Conservation (phyloP, 306 rosid genomes). For the Biancaea sappan region DNA sequence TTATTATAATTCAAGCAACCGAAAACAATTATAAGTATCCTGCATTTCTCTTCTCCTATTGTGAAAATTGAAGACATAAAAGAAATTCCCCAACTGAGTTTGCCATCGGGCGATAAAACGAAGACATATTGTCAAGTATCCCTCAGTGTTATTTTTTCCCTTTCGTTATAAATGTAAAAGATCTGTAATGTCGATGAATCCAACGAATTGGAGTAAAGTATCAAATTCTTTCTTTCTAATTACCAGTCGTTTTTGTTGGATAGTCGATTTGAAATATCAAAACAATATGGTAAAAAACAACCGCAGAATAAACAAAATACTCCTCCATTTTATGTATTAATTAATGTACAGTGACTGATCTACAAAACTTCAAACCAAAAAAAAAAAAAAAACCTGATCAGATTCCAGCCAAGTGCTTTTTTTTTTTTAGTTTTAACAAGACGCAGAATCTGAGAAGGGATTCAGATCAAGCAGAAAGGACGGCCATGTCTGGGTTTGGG, state of each 20-base stretch:
- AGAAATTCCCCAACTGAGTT: neutral
- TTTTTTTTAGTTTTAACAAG: neutral
- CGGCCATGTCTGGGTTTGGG: conserved; percentile 44
- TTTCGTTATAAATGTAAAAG: too few relatives aligned
- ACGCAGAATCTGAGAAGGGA: conserved; percentile 12
- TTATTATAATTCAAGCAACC: conserved; percentile 10
- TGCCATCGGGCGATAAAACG: too few relatives aligned
- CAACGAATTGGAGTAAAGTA: conserved; percentile 9
- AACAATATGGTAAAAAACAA: neutral
- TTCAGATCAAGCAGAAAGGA: conserved; percentile 3
- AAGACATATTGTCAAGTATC: too few relatives aligned
- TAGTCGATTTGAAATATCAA: neutral
- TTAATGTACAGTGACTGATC: neutral
- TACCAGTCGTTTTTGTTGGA: neutral
- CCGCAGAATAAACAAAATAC: neutral
- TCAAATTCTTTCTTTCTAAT: neutral
- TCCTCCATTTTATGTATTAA: neutral
- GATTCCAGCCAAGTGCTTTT: conserved; percentile 2
- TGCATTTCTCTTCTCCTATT: conserved; percentile 7
- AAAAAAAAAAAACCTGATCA: neutral
- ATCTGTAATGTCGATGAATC: neutral
- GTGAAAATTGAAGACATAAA: neutral
- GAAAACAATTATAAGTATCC: neutral
- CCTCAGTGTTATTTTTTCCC: too few relatives aligned
- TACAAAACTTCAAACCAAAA: neutral